A percentile compares a stretch with the other conserved stretches of the same genome.
Evolutionary conservation across 768 basidiomycete genomes (phyloP).

Genomic region (Pleurotus pulmonarius): DNA sequence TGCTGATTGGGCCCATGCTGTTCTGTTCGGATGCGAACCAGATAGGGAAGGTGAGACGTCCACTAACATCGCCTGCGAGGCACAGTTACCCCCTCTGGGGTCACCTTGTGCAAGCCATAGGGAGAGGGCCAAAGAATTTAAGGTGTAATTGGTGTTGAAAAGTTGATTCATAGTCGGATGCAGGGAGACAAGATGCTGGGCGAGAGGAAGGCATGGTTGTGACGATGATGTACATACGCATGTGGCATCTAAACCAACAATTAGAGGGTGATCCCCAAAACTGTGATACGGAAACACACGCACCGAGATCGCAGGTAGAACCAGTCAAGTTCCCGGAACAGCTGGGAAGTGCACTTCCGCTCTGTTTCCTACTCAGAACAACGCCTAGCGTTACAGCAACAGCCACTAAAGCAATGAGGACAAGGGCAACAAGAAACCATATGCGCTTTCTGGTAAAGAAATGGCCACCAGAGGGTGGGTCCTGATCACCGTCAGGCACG

Average conservation of each 20-base stretch:
- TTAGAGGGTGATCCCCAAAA: slow-evolving; percentile 6
- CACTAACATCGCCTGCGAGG: slow-evolving; percentile 48
- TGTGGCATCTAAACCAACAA: slow-evolving; percentile 46
- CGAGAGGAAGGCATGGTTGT: slow-evolving; percentile 48
- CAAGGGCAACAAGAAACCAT: slow-evolving; percentile 25
- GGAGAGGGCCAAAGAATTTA: slow-evolving; percentile 37
- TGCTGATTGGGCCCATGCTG: slow-evolving; percentile 54
- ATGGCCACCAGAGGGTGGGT: not conserved
- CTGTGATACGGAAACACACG: slow-evolving; percentile 17
- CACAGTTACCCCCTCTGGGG: slow-evolving; percentile 38
- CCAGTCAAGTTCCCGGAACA: slow-evolving; percentile 47
- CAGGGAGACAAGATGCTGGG: slow-evolving; percentile 46
- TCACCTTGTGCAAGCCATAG: slow-evolving; percentile 50
- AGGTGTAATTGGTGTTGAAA: slow-evolving; percentile 45
- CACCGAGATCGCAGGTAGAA: slow-evolving; percentile 52
- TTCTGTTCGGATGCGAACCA: slow-evolving; percentile 40
- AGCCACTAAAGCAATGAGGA: slow-evolving; percentile 33
- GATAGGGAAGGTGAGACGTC: slow-evolving; percentile 47
- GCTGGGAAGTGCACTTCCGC: slow-evolving; percentile 14
- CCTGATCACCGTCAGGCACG: not conserved
- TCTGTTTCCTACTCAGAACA: slow-evolving; percentile 28
- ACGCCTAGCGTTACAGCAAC: slow-evolving; percentile 45
- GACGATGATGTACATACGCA: slow-evolving; percentile 55
- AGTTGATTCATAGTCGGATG: slow-evolving; percentile 44
- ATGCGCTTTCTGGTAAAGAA: slow-evolving; percentile 10